phyloP scores from a whole-genome alignment of 257 asterid genomes.

The Fraxinus excelsior region DNA sequence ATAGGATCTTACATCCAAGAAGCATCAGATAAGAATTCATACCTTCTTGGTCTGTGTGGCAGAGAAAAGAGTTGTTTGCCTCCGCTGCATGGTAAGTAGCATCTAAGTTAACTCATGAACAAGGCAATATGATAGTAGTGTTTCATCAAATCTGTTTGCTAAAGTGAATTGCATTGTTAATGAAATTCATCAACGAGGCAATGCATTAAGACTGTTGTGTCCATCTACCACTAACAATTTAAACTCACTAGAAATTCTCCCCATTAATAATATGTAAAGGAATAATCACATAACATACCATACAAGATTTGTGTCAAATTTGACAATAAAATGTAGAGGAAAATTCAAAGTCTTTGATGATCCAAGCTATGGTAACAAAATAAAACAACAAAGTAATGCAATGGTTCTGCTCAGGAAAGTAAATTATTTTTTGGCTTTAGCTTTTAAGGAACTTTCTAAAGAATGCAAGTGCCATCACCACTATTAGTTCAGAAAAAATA shows the following conservation, averaged over 20 bases:
- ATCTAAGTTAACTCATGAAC: too few species aligned
- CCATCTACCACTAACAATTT: neutral
- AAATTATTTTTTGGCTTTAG: neutral
- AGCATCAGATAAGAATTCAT: too few species aligned
- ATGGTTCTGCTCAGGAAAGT: neutral
- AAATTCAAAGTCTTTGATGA: neutral
- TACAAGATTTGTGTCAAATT: neutral
- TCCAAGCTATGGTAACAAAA: neutral
- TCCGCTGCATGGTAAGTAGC: too few species aligned
- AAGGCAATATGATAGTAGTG: constrained; percentile 6
- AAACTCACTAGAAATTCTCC: neutral
- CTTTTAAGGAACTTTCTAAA: neutral
- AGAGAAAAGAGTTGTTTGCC: too few species aligned
- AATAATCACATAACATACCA: too few species aligned
- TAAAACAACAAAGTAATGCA: neutral
- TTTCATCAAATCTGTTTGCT: neutral
- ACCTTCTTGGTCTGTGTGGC: too few species aligned
- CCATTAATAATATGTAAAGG: neutral
- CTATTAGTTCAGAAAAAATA: too few species aligned
- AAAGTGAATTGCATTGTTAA: neutral
- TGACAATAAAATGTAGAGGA: neutral
- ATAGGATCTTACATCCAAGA: too few species aligned
- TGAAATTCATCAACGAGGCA: neutral
- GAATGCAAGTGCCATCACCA: neutral
- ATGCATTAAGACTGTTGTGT: too few species aligned